A percentile compares a stretch with the other conserved stretches of the same genome.
Evolutionary conservation across 140 eudicot genomes (phyloP).

Genomic region (Anethum foeniculum): DNA sequence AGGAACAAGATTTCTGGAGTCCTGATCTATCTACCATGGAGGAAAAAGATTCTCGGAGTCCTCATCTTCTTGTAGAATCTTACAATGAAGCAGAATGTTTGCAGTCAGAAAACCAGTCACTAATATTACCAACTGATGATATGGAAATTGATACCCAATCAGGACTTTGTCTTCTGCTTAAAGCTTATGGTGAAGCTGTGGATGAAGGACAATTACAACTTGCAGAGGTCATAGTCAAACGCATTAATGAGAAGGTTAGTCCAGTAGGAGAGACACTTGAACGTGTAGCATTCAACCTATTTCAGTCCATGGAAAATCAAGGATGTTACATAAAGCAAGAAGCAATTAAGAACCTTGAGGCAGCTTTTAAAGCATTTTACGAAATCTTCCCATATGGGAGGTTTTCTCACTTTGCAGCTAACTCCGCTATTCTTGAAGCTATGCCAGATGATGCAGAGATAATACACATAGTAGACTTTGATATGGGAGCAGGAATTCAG

Average conservation of each 20-base stretch:
- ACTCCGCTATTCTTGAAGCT: conserved; percentile 45
- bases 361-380: conserved; percentile 40
- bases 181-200: conserved; percentile 65
- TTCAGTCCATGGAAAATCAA: conserved; percentile 34
- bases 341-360: conserved; percentile 27
- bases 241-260: conserved; percentile 34
- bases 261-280: conserved; percentile 51
- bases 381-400: conserved; percentile 42
- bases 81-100: conserved; percentile 12
- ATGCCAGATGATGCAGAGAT: conserved; percentile 29
- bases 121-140: conserved; percentile 20
- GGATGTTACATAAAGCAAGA: conserved; percentile 37
- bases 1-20: conserved; percentile 23
- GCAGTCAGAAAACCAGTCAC: conserved; percentile 5
- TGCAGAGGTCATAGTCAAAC: conserved; percentile 30
- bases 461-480: conserved; percentile 50
- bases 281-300: conserved; percentile 40
- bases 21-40: conserved; percentile 19
- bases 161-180: conserved; percentile 31
- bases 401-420: conserved; percentile 62
- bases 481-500: conserved; percentile 54
- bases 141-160: conserved; percentile 32
- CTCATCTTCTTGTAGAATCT: conserved; percentile 16
- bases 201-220: conserved; percentile 49
- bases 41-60: conserved; percentile 22